A percentile compares a stretch with the other conserved stretches of the same genome.
Conservation (phyloP, 2,329 filamentous ascomycete species). For the Albifimbria verrucaria region DNA sequence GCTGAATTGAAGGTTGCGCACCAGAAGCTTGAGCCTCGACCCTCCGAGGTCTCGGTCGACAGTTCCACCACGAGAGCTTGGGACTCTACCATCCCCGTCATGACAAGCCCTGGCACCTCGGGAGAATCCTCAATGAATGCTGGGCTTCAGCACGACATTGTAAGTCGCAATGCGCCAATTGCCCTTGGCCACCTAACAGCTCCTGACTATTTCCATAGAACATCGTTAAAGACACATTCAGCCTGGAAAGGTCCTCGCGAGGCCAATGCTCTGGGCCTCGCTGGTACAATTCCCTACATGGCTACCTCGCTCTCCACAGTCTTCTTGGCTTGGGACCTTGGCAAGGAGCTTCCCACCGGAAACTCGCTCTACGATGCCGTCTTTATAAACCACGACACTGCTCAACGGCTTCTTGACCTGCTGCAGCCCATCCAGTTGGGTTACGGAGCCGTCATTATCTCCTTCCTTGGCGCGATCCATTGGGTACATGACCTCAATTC, state of each 20-base stretch:
- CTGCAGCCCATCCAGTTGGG: constrained; percentile 87
- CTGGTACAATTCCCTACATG: constrained; percentile 81
- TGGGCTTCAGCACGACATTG: constrained; percentile 49
- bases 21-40: constrained; percentile 55
- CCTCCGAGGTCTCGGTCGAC: constrained; percentile 56
- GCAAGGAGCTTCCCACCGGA: constrained; percentile 60
- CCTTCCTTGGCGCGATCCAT: constrained; percentile 89
- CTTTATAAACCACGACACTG: constrained; percentile 66
- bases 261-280: constrained; percentile 65
- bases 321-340: constrained; percentile 79
- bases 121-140: constrained; percentile 24
- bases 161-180: constrained; percentile 37
- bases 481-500: constrained; percentile 54
- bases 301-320: constrained; percentile 80
- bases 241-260: constrained; percentile 64
- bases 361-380: constrained; percentile 49
- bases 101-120: background rate
- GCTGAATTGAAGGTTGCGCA: constrained; percentile 52
- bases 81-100: constrained; percentile 17
- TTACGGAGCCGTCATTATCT: constrained; percentile 89
- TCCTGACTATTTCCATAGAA: constrained; percentile 37
- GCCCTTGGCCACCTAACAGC: background rate
- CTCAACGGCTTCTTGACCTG: constrained; percentile 66
- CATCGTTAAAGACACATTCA: constrained; percentile 67
- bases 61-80: constrained; percentile 41